Conservation (phyloP, 2,329 filamentous ascomycete genomes). For the Hawksworthiomyces lignivorus region DNA sequence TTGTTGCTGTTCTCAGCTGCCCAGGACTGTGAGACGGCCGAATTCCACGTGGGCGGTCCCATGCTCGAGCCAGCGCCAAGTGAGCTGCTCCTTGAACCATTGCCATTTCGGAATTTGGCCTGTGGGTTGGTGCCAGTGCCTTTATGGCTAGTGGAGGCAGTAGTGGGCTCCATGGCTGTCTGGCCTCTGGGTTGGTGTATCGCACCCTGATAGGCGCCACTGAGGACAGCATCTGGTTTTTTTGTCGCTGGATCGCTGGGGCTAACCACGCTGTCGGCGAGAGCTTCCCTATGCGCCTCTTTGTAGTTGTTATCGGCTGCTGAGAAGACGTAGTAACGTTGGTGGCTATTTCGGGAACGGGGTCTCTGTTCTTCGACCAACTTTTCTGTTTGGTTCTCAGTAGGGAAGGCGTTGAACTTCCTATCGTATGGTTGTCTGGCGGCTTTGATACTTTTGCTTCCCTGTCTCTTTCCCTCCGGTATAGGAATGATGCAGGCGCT, state of each 20-base stretch:
- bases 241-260: background rate
- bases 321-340: slow-evolving; percentile 16
- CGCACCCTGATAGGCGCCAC: too few species aligned
- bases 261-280: slow-evolving; percentile 2
- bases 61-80: slow-evolving; percentile 16
- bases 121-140: too few species aligned
- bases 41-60: background rate
- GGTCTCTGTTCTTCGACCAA: slow-evolving; percentile 21
- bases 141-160: too few species aligned
- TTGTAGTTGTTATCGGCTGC: slow-evolving; percentile 13
- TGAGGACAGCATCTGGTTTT: too few species aligned
- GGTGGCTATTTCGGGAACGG: slow-evolving; percentile 16
- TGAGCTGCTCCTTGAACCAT: slow-evolving; percentile 21
- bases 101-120: too few species aligned
- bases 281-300: slow-evolving; percentile 8
- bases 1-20: background rate
- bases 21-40: background rate
- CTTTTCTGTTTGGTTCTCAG: slow-evolving; percentile 19
- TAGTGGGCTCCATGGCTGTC: too few species aligned
- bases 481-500: too few species aligned
- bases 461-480: background rate
- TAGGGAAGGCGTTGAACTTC: slow-evolving; percentile 18
- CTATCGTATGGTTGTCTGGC: slow-evolving; percentile 7
- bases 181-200: too few species aligned
- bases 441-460: slow-evolving; percentile 1